Conservation (phyloP, 768 basidiomycete genomes). For the Auricularia sp. region DNA sequence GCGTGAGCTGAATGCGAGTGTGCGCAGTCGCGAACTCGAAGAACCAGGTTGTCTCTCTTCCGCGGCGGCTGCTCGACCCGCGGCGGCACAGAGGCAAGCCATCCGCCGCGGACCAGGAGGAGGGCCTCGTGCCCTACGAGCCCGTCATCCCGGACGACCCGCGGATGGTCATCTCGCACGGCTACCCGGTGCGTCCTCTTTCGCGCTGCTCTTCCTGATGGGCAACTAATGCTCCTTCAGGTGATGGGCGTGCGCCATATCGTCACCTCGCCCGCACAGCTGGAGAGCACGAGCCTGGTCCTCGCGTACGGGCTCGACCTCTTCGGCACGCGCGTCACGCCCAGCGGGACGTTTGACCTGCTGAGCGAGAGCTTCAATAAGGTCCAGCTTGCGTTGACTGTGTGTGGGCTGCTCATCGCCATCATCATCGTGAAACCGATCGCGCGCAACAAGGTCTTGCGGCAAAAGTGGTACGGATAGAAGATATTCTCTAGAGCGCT, state of each 20-base stretch:
- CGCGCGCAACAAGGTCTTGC: slow-evolving; percentile 55
- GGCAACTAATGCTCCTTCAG: slow-evolving; percentile 26
- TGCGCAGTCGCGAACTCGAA: slow-evolving; percentile 63
- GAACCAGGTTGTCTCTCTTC: slow-evolving; percentile 64
- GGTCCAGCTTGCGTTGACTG: slow-evolving; percentile 75
- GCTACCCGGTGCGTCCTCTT: slow-evolving; percentile 34
- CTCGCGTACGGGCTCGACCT: slow-evolving; percentile 83
- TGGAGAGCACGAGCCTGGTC: slow-evolving; percentile 87
- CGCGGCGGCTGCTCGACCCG: slow-evolving; percentile 68
- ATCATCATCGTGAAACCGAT: slow-evolving; percentile 77
- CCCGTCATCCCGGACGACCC: slow-evolving; percentile 65
- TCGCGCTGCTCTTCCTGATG: background rate
- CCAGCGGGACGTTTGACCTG: slow-evolving; percentile 87
- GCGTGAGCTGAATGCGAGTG: no score
- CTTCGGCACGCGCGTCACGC: slow-evolving; percentile 75
- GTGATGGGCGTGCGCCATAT: slow-evolving; percentile 60
- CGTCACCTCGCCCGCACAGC: slow-evolving; percentile 67
- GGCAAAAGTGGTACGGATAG: slow-evolving; percentile 57
- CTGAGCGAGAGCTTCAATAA: slow-evolving; percentile 91
- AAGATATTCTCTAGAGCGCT: background rate
- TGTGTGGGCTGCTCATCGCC: slow-evolving; percentile 58
- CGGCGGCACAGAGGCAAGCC: slow-evolving; percentile 70
- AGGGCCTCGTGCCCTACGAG: slow-evolving; percentile 79
- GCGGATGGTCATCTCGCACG: slow-evolving; percentile 44
- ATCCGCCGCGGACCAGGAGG: slow-evolving; percentile 70